Evolutionary conservation across 495 filamentous ascomycete genomes (phyloP), one percentile per base, ranked within the genome.

Genomic region (Cudoniella acicularis): DNA sequence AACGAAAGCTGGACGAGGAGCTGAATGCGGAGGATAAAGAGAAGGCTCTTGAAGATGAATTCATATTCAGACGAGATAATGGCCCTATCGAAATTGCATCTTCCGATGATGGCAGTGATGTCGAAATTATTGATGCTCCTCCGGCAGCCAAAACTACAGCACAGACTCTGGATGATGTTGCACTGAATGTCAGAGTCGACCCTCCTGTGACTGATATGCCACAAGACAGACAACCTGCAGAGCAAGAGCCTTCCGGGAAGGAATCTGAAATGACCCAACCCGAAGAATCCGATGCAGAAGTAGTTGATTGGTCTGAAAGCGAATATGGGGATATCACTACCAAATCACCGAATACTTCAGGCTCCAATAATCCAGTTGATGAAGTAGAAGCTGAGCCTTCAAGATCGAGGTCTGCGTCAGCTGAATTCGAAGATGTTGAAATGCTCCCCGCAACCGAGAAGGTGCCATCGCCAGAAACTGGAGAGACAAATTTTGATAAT

Each of bases 91-190:
- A 69, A 42, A 59, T 72, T 18, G 56, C 64, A 18, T 66, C 67
- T 9, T 74, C 73, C 11, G 67, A 76, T 40, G 77, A 78, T 22
- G 75, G 73, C 22, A 77, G 76, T 53, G 83, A 84, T 71, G 63
- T 84, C 16, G 76, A 87, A 54, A 79, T 87, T 45, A 64, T 83
- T 22, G 84, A 87, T 36, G 61, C 62, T 6, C 54, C 60, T 11
- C 50, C 55, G 22, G 36, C 52, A 11, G 21, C 13, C 11, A 57
- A 54, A 46, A 25, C 18, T 1, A 16, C 27, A 6, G 45, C 47
- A 11, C 26, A 62, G 46, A 64, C 24, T n/a, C 26, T 62, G 30
- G 54, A 41, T 11, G 61, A 59, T 13, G 6, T 64, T 49, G 64
- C 58, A 3, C 60, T 63, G 24, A 55, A 63, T 53, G 40, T 64